Percentiles rank a stretch among this genome's conserved stretches.
Conservation (phyloP, 768 basidiomycete species). For the Psilocybe sp. region DNA sequence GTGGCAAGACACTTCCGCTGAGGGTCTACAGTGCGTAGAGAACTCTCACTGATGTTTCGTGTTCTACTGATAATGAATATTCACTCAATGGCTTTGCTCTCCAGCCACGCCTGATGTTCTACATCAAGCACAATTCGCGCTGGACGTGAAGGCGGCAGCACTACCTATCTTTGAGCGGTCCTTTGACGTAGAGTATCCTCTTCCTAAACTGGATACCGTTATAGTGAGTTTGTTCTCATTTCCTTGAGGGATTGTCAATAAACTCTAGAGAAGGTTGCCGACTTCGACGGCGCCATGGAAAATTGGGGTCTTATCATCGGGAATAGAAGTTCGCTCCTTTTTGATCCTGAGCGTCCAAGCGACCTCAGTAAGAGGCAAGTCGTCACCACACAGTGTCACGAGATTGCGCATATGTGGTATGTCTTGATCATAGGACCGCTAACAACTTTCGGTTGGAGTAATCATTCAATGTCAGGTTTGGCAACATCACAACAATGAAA, state of each 20-base stretch:
- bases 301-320: constrained; percentile 91
- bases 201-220: constrained; percentile 93
- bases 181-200: constrained; percentile 88
- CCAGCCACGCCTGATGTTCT: constrained; percentile 80
- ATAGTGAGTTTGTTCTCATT: constrained; percentile 45
- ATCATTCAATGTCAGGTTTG: constrained; percentile 52
- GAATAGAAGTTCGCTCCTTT: constrained; percentile 68
- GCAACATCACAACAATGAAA: constrained; percentile 86
- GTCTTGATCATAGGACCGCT: too few relatives aligned
- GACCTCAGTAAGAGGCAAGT: constrained; percentile 67
- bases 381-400: constrained; percentile 73
- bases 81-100: constrained; percentile 2
- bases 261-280: neutral
- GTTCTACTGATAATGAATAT: neutral
- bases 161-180: constrained; percentile 88
- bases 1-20: constrained; percentile 76
- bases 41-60: neutral
- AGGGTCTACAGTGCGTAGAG: constrained; percentile 67
- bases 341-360: constrained; percentile 36
- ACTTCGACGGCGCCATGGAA: constrained; percentile 63
- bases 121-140: constrained; percentile 78
- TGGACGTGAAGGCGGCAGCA: constrained; percentile 80
- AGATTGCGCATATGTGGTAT: constrained; percentile 76
- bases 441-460: neutral
- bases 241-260: neutral